A percentile compares a stretch with the other conserved stretches of the same genome.
Evolutionary conservation across 2,329 filamentous ascomycete genomes (phyloP).

Genomic region (Apiospora marii): DNA sequence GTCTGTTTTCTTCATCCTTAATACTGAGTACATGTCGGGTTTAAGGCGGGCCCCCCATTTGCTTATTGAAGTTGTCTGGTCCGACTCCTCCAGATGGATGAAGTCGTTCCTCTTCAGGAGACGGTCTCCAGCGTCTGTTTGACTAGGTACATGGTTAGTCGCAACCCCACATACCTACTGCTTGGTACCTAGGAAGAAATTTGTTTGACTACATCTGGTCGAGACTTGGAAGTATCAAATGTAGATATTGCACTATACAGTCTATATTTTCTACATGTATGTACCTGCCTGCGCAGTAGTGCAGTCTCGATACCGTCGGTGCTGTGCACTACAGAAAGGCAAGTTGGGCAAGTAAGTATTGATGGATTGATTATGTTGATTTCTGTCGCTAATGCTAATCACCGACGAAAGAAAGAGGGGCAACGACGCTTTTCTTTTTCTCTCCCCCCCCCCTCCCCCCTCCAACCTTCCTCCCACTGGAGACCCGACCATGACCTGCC

Average conservation of each 20-base stretch:
- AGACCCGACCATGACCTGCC: neutral
- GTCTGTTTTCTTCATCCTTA: neutral
- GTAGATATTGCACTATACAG: neutral
- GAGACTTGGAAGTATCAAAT: neutral
- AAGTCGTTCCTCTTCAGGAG: slow-evolving; percentile 3
- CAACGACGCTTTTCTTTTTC: slow-evolving; percentile 8
- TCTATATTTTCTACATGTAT: neutral
- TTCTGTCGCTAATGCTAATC: neutral
- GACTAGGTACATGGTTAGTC: neutral
- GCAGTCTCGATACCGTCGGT: neutral
- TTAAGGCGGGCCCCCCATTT: neutral
- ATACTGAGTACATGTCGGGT: neutral
- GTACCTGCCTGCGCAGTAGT: neutral
- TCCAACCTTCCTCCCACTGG: neutral
- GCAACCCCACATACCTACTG: slow-evolving; percentile 5
- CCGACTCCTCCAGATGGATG: neutral
- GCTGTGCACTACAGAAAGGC: neutral
- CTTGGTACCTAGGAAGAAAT: neutral
- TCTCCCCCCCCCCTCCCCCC: neutral
- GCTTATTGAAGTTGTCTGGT: neutral
- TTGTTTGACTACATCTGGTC: neutral
- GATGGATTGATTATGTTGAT: neutral
- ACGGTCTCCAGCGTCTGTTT: neutral
- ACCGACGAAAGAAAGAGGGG: neutral
- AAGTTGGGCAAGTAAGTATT: neutral